phyloP scores from a whole-genome alignment of 352 stramenopile genomes.

The Phytophthora sp. region DNA sequence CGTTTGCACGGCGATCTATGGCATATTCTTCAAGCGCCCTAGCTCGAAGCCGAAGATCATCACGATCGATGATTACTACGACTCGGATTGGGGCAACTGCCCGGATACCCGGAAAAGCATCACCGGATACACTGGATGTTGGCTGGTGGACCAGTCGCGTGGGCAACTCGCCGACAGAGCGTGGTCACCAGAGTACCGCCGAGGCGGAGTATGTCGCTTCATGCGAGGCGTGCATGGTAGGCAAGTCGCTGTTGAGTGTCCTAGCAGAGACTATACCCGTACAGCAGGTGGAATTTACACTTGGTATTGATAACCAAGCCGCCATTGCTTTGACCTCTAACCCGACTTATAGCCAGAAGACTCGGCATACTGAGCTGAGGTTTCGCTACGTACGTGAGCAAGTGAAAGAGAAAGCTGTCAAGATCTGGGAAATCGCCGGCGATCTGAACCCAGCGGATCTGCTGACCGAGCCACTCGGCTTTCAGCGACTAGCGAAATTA shows the following conservation, averaged over 20 bases:
- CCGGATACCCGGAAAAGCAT: neutral
- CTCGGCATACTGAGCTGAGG: too few species aligned
- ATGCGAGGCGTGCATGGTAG: conserved; percentile 2
- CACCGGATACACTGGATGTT: neutral
- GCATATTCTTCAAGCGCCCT: conserved; percentile 10
- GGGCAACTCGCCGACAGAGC: neutral
- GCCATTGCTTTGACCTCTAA: too few species aligned
- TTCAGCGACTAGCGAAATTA: too few species aligned
- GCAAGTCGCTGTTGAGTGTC: neutral
- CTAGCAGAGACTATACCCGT: neutral
- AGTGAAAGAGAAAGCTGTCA: too few species aligned
- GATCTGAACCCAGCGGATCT: too few species aligned
- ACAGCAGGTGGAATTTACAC: too few species aligned
- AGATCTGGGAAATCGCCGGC: too few species aligned
- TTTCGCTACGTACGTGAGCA: too few species aligned
- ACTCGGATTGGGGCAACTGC: conserved; percentile 3
- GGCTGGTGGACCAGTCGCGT: neutral
- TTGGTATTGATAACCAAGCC: too few species aligned
- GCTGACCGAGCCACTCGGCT: too few species aligned
- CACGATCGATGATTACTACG: conserved; percentile 1
- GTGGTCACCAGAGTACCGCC: neutral
- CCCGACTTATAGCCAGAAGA: too few species aligned
- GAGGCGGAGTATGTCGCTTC: neutral
- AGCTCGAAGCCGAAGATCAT: neutral
- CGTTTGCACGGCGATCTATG: neutral